A percentile compares a stretch with the other conserved stretches of the same genome.
phyloP scores from a whole-genome alignment of 2,329 filamentous ascomycete species.

The Phyllosticta paracitricarpa region DNA sequence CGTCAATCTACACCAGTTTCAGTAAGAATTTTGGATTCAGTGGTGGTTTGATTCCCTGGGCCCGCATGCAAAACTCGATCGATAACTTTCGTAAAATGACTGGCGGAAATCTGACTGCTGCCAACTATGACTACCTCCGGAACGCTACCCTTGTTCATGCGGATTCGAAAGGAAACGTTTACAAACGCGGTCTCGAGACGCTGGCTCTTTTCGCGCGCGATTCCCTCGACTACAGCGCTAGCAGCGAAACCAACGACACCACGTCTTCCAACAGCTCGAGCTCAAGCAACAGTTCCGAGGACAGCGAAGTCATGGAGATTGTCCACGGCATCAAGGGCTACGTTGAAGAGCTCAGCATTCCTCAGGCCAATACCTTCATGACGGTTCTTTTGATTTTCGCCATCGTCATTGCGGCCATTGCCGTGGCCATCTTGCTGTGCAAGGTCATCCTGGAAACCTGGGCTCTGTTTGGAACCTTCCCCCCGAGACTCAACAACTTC shows the following conservation, averaged over 20 bases:
- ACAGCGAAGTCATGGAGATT: conserved; percentile 35
- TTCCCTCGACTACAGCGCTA: conserved; percentile 22
- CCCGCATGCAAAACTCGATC: conserved; percentile 67
- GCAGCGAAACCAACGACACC: conserved; percentile 27
- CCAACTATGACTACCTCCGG: conserved; percentile 63
- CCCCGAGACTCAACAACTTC: conserved; percentile 69
- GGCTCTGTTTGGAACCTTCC: conserved; percentile 83
- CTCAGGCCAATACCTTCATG: conserved; percentile 90
- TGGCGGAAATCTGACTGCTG: conserved; percentile 75
- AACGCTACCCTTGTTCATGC: conserved; percentile 67
- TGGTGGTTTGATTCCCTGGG: conserved; percentile 74
- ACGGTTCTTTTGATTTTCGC: conserved; percentile 82
- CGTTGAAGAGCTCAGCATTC: conserved; percentile 74
- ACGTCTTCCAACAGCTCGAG: conserved; percentile 18
- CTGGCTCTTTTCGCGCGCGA: conserved; percentile 24
- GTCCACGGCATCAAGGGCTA: conserved; percentile 74
- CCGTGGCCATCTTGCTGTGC: conserved; percentile 75
- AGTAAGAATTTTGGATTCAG: conserved; percentile 91
- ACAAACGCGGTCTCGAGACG: conserved; percentile 43
- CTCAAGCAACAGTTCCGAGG: conserved; percentile 16
- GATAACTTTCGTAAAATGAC: conserved; percentile 72
- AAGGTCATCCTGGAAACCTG: conserved; percentile 88
- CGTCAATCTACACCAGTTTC: conserved; percentile 79
- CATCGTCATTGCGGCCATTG: conserved; percentile 73
- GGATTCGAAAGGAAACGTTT: conserved; percentile 32